These are phyloP conservation scores for Chrysanthemum seticuspe DNA, from an alignment of 129 eudicot species.

Conservation along the genomic window DNA sequence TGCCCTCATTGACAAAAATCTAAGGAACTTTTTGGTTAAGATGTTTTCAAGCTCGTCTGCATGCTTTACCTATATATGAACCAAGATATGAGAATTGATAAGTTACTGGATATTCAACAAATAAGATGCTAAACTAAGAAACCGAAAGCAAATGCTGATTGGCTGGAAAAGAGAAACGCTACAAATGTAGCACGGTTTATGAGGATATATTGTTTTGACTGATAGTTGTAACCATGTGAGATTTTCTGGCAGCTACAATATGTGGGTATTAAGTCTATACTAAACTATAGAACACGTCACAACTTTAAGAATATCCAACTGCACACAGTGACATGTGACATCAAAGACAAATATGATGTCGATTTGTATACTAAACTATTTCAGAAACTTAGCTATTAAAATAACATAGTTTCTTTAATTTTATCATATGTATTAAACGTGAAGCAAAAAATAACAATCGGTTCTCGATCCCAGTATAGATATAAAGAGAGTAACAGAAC, in stretches of 20 bases:
- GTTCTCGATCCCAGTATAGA: no score
- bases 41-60: slow-evolving; percentile 98
- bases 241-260: not conserved
- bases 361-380: no score
- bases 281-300: not conserved
- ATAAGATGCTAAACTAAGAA: slow-evolving; percentile 2
- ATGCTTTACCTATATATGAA: slow-evolving; percentile 70
- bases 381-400: no score
- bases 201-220: not conserved
- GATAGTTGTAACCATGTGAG: not conserved
- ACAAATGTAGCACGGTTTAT: not conserved
- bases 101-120: not conserved
- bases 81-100: not conserved
- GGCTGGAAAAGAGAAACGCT: not conserved
- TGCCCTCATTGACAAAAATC: slow-evolving; percentile 97
- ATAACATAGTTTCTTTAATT: no score
- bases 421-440: no score
- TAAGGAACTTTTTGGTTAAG: slow-evolving; percentile 82
- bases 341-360: no score
- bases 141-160: not conserved
- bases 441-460: no score
- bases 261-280: not conserved
- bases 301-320: not conserved
- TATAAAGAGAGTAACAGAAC: no score
- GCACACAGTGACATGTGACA: not conserved